Evolutionary conservation across 1,139 yeast species (phyloP).

Genomic region (Debaryomyces udenii): DNA sequence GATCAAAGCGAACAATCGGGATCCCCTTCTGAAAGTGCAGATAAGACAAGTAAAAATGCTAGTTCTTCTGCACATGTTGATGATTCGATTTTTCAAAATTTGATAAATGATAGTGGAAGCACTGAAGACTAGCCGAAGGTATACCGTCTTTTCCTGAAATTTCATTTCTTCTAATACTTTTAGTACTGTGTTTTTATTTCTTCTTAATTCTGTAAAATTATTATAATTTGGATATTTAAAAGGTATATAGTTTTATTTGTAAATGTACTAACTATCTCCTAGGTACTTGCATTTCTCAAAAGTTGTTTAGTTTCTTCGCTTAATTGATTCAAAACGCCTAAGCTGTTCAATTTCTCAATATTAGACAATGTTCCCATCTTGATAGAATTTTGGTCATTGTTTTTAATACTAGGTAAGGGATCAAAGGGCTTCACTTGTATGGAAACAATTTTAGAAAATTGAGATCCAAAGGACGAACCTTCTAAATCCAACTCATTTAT

Average conservation of each 20-base stretch:
- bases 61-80: constrained; percentile 12
- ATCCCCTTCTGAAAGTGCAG: not conserved
- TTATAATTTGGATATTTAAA: not conserved
- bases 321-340: constrained; percentile 35
- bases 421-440: constrained; percentile 66
- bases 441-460: constrained; percentile 71
- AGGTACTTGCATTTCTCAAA: constrained; percentile 13
- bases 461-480: constrained; percentile 78
- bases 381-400: constrained; percentile 38
- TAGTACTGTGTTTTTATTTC: constrained; percentile 2
- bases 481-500: constrained; percentile 62
- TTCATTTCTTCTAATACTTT: not conserved
- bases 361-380: constrained; percentile 32
- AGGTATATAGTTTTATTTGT: constrained; percentile 5
- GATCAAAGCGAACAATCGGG: constrained; percentile 2
- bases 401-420: constrained; percentile 56
- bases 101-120: constrained; percentile 15
- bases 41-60: constrained; percentile 3
- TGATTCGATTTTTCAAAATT: constrained; percentile 21
- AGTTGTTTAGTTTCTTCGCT: constrained; percentile 25
- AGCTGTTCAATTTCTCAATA: constrained; percentile 33
- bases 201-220: not conserved
- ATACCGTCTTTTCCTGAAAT: not conserved
- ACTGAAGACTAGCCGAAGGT: constrained; percentile 8
- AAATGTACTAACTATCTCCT: constrained; percentile 3